Conservation (phyloP, 441 rosid species). For the Capsella rubella region DNA sequence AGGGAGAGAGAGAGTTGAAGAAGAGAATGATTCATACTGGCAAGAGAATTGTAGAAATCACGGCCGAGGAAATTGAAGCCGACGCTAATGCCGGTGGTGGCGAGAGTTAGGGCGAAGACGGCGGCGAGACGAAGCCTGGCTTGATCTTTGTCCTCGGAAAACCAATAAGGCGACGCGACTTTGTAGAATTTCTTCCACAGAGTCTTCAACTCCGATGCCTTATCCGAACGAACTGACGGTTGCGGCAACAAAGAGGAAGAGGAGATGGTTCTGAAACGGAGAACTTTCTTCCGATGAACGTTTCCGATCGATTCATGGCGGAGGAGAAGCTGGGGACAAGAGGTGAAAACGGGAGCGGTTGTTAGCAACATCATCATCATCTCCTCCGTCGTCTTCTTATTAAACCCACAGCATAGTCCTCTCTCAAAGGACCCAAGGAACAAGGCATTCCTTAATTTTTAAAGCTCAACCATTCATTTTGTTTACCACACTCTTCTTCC, state of each 20-base stretch:
- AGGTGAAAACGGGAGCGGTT: conserved; percentile 34
- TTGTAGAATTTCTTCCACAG: conserved; percentile 76
- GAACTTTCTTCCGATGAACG: conserved; percentile 15
- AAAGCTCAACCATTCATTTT: conserved; percentile 19
- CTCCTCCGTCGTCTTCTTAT: neutral
- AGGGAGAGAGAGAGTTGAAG: conserved; percentile 1
- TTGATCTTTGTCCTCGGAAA: conserved; percentile 74
- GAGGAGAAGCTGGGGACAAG: conserved; percentile 27
- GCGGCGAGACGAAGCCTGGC: conserved; percentile 84
- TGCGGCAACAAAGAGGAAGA: conserved; percentile 33
- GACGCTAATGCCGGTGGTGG: conserved; percentile 91
- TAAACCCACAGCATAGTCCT: neutral
- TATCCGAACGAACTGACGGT: conserved; percentile 42
- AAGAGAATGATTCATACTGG: conserved; percentile 54
- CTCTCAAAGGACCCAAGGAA: neutral
- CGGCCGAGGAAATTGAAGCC: conserved; percentile 98
- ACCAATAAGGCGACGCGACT: conserved; percentile 96
- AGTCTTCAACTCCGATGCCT: conserved; percentile 50
- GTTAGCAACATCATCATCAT: conserved; percentile 17
- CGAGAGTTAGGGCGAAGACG: conserved; percentile 88
- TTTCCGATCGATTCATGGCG: conserved; percentile 25
- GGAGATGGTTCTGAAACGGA: conserved; percentile 25
- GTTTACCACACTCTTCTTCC: neutral
- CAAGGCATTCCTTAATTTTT: neutral
- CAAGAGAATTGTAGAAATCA: conserved; percentile 93